These are phyloP conservation scores for Domatiomyces catenatus DNA, from an alignment of 2,329 filamentous ascomycete genomes.

Conservation along the genomic window DNA sequence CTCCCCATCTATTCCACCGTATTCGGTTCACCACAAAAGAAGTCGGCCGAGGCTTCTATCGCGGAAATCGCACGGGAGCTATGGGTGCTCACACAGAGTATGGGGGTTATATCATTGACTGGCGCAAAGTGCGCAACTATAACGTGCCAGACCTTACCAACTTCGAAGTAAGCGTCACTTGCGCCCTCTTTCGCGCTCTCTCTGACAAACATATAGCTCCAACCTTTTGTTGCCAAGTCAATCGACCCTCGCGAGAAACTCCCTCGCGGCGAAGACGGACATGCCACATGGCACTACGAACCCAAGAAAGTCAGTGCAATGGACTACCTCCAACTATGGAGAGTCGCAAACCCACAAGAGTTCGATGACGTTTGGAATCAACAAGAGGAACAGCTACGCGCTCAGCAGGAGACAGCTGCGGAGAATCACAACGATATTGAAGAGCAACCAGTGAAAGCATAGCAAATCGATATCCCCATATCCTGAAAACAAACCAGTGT, in stretches of 20 bases:
- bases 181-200: not conserved
- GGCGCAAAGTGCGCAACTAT: constrained; percentile 77
- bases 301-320: constrained; percentile 1
- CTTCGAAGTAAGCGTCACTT: constrained; percentile 47
- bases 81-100: constrained; percentile 74
- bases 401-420: not conserved
- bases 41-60: constrained; percentile 89
- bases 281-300: not conserved
- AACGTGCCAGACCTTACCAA: constrained; percentile 57
- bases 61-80: constrained; percentile 76
- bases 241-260: not conserved
- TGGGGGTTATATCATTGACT: constrained; percentile 75
- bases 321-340: constrained; percentile 3
- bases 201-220: not conserved
- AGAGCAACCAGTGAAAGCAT: not conserved
- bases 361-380: not conserved
- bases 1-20: constrained; percentile 10
- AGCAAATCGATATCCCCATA: not conserved
- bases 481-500: not conserved
- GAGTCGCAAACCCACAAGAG: not conserved
- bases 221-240: not conserved
- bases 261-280: not conserved
- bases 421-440: not conserved
- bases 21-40: constrained; percentile 69
- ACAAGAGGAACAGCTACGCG: not conserved